These are phyloP conservation scores for Vitis hybrid DNA, from an alignment of 177 flowering plant genomes.

Conservation along the genomic window DNA sequence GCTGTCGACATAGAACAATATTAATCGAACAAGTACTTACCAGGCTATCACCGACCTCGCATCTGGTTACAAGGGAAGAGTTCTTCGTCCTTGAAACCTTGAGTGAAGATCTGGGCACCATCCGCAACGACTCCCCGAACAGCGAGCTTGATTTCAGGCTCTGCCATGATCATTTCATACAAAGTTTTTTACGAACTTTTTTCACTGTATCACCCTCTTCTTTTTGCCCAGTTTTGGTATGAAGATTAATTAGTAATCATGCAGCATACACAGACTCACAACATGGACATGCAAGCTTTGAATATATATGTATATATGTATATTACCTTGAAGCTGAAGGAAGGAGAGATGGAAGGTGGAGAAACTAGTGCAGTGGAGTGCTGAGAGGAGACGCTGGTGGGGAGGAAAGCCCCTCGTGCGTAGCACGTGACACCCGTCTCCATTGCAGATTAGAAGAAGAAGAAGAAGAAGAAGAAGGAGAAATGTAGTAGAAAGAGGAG, in stretches of 20 bases:
- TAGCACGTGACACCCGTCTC: slow-evolving; percentile 63
- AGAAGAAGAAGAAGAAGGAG: not conserved
- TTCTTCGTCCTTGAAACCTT: slow-evolving; percentile 48
- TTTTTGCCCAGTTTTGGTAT: too few species aligned
- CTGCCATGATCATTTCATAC: slow-evolving; percentile 33
- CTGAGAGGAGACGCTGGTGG: slow-evolving; percentile 50
- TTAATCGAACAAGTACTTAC: slow-evolving; percentile 33
- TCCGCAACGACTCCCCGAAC: slow-evolving; percentile 67
- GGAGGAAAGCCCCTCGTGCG: slow-evolving; percentile 53
- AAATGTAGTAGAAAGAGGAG: slow-evolving; percentile 4
- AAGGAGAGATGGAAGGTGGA: slow-evolving; percentile 46
- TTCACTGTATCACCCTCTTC: too few species aligned
- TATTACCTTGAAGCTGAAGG: slow-evolving; percentile 55
- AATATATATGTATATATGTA: not conserved
- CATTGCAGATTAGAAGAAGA: slow-evolving; percentile 27
- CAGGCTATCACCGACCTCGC: slow-evolving; percentile 91
- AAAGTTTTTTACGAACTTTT: not conserved
- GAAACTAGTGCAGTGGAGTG: slow-evolving; percentile 47
- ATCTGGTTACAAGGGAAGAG: slow-evolving; percentile 49
- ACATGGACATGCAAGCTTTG: not conserved
- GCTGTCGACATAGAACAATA: too few species aligned
- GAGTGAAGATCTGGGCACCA: slow-evolving; percentile 43
- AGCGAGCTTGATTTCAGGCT: slow-evolving; percentile 66
- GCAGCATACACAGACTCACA: too few species aligned
- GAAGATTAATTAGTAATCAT: too few species aligned